Evolutionary conservation across 306 rosid species (phyloP), one percentile per base, ranked within the genome.

Genomic region (Pyrus betulifolia): DNA sequence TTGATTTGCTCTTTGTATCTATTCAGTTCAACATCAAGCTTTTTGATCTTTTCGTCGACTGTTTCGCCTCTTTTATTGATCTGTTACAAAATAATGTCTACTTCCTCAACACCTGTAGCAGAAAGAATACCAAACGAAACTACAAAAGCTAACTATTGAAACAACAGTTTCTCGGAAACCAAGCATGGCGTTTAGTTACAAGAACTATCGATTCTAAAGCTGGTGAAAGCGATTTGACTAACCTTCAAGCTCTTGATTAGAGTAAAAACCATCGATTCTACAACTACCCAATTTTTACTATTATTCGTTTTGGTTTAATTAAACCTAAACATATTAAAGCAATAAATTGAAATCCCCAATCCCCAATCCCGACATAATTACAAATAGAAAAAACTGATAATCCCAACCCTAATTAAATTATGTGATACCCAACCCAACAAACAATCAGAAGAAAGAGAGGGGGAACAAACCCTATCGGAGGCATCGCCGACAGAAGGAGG

Each of bases 1-100:
- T 92, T 91, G 51, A 96, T 81, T 85, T 96, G 99, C 69, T 92
- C 99, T 78, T 96, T 96, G 71, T 92, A 96, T 86, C 89, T 88
- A 84, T 69, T 87, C 31, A 96, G 99, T 65, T 96, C 97, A 9
- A 33, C 85, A 81, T 96, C 99, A 72, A 96, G 98, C 87, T 76
- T 96, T 85, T 86, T 86, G 58, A 96, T 92, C 86, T 92, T 96
- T 0, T 92, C 99, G 1, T 96, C 99, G 63, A 96, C 98, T 0
- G 91, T 45, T 9, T 96, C 99, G 21, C 99, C 98, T 55, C 99
- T 89, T 86, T 95, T 91, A 35, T 80, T 91, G 67, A 92, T 92
- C 99, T 95, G 83, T 66, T 21, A 35, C 70, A 66, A 0, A 2
- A 66, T 21, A 18, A 35, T 10, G 70, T 66, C 6, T 33, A 35